phyloP scores from a whole-genome alignment of 192 early-diverging fungal species.

The Ramicandelaber brevisporus region DNA sequence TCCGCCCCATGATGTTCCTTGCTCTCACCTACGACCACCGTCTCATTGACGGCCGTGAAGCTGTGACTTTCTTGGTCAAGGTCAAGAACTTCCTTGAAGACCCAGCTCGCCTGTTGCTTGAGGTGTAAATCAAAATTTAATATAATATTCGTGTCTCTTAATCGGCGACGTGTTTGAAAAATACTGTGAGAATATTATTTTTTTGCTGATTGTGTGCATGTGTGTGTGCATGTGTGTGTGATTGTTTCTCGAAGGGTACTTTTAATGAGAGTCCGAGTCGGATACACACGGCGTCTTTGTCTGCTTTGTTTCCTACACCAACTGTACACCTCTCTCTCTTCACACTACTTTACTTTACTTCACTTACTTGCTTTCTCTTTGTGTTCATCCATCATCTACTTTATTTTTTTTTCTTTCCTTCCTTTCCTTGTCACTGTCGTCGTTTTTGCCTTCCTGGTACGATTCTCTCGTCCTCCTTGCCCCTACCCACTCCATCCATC shows the following conservation, averaged over 20 bases:
- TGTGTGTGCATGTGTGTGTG: no score
- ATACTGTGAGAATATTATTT: no score
- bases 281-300: no score
- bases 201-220: no score
- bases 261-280: no score
- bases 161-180: no score
- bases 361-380: neutral
- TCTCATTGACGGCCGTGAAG: slow-evolving; percentile 95
- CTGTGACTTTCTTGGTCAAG: slow-evolving; percentile 92
- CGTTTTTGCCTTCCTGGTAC: neutral
- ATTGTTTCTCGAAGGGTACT: no score
- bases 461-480: neutral
- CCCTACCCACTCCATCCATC: neutral
- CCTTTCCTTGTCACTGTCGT: slow-evolving; percentile 8
- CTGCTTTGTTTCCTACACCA: no score
- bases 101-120: slow-evolving; percentile 69
- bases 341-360: neutral
- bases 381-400: neutral
- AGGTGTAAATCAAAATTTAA: slow-evolving; percentile 62
- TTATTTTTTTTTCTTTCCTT: slow-evolving; percentile 1
- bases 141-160: no score
- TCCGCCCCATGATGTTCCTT: slow-evolving; percentile 91
- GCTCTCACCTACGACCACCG: slow-evolving; percentile 98
- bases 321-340: no score
- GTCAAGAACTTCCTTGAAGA: slow-evolving; percentile 94